Base-by-base conservation (phyloP, 2,329 filamentous ascomycete species). In the Nemania bipapillata region DNA sequence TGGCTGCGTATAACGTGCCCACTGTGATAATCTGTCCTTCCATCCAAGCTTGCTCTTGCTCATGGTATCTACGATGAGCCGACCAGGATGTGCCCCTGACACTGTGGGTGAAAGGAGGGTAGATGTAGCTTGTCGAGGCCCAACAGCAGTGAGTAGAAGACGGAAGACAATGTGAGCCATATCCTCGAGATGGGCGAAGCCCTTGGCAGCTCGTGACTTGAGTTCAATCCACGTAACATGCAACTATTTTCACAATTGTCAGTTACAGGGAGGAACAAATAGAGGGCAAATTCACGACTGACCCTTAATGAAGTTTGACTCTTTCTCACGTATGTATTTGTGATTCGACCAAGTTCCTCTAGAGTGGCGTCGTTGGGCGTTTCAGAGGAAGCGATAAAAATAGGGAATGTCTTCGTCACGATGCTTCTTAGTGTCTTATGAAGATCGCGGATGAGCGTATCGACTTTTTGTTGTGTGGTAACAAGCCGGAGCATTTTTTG, bases 141-240 rank as follows among this genome's bases (percentile, higher is more conserved):
- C 71, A 35, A 73, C 78, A 11, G 79, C 78, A 4, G 78, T 79
- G 37, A 81, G 74, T 2, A 87, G 74, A 3, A 87, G 79, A 32
- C 86, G 83, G 54, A 81, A 75, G 17, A 85, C 84, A 15, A 83
- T 76, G 49, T 87, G 84, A 37, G 78, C 78, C 1, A 78, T 73
- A 61, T 81, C 78, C 73, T 87, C 83, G 5, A 80, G 74, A 20
- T 1, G 32, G 2, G 37, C 28, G 15, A 66, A 37, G 12, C 63
- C 57, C 28, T 59, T 30, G 15, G 67, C 60, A 28, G 73, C 69
- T 8, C 68, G 59, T 2, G 58, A 58, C 11, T 72, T 61, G 2
- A 73, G 11, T 32, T 79, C 74, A 9, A 86, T 76, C 84, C 85
- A 86, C 5, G 80, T 81, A 11, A 86, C 78, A 11, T 75, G 64